A percentile compares a stretch with the other conserved stretches of the same genome.
These are phyloP conservation scores for Fusarium pseudograminearum DNA, from an alignment of 2,329 filamentous ascomycete genomes.

Conservation along the genomic window DNA sequence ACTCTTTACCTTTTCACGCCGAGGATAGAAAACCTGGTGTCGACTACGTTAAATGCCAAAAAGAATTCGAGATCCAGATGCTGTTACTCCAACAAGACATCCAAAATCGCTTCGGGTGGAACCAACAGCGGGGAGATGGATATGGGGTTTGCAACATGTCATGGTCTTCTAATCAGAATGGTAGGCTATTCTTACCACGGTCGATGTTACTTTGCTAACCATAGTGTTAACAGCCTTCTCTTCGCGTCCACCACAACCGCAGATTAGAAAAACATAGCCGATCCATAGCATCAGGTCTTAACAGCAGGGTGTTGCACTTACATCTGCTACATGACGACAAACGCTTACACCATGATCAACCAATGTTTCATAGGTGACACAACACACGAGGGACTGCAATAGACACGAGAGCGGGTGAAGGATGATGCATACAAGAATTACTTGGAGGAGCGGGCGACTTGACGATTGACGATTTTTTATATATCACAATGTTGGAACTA, in stretches of 20 bases:
- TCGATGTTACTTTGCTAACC: background rate
- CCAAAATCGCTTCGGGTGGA: conserved; percentile 10
- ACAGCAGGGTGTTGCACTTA: background rate
- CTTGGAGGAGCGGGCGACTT: background rate
- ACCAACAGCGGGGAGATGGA: background rate
- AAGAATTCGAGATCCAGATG: conserved; percentile 6
- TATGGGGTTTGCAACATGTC: background rate
- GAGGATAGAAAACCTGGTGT: conserved; percentile 6
- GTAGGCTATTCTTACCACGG: background rate
- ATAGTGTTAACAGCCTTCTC: background rate
- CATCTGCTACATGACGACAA: background rate
- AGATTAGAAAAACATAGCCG: background rate
- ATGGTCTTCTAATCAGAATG: background rate
- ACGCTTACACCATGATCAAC: background rate
- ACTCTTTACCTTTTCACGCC: background rate
- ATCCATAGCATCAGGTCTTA: background rate
- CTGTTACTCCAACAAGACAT: conserved; percentile 4
- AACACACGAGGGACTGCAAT: too few relatives aligned
- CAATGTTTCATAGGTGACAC: background rate
- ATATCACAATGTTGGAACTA: background rate
- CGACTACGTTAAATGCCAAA: conserved; percentile 4
- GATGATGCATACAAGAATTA: background rate
- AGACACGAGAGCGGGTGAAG: background rate
- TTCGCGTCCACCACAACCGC: background rate
- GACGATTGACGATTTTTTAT: background rate